These are phyloP conservation scores for Diaporthe ilicicola DNA, from an alignment of 2,329 filamentous ascomycete species.

Conservation along the genomic window DNA sequence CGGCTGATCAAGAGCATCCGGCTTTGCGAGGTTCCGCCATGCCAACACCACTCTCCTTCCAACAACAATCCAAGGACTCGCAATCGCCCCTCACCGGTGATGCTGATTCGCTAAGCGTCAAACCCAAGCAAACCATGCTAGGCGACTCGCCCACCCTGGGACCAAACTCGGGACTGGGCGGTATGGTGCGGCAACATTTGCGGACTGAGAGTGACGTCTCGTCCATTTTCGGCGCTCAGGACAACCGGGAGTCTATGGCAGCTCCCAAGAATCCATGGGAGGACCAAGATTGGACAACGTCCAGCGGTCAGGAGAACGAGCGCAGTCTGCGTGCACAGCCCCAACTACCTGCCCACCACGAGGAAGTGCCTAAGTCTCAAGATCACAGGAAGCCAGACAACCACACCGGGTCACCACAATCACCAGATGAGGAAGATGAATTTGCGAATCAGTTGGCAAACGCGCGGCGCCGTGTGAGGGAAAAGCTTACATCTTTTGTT, in stretches of 20 bases:
- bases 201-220: constrained; percentile 83
- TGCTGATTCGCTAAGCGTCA: constrained; percentile 32
- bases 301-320: neutral
- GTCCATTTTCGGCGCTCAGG: constrained; percentile 70
- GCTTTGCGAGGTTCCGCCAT: constrained; percentile 58
- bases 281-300: neutral
- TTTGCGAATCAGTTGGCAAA: constrained; percentile 78
- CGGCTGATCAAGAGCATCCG: constrained; percentile 63
- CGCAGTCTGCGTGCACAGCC: neutral
- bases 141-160: constrained; percentile 83
- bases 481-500: constrained; percentile 75
- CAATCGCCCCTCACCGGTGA: constrained; percentile 37
- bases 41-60: constrained; percentile 52
- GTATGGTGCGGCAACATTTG: constrained; percentile 85
- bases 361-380: neutral
- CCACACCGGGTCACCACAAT: constrained; percentile 21
- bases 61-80: constrained; percentile 39
- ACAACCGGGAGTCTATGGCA: constrained; percentile 10
- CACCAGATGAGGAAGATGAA: constrained; percentile 66
- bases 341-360: neutral
- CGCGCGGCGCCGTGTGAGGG: constrained; percentile 75
- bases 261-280: constrained; percentile 13
- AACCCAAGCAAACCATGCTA: constrained; percentile 42
- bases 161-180: constrained; percentile 74
- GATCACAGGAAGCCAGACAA: neutral